Conservation (phyloP, 176 grass and related monocot species). For the Paspalum vaginatum region DNA sequence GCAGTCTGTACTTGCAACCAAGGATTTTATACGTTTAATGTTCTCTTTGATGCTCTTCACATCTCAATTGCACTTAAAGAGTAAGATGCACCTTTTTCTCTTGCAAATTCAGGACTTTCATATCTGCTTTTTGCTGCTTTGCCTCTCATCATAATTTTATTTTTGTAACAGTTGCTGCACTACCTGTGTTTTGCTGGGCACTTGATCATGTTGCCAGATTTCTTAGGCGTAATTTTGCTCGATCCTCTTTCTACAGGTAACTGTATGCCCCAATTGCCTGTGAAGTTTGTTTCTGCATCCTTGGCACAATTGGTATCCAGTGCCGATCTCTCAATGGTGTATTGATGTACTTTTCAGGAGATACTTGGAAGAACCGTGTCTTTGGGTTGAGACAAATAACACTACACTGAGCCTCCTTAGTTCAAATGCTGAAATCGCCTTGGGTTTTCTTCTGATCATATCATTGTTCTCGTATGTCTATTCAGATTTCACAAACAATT, state of each 20-base stretch:
- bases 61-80: slow-evolving; percentile 76
- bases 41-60: slow-evolving; percentile 77
- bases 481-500: slow-evolving; percentile 6
- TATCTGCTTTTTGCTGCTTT: not conserved
- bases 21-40: slow-evolving; percentile 91
- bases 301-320: not conserved
- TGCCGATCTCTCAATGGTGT: slow-evolving; percentile 5
- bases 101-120: slow-evolving; percentile 7
- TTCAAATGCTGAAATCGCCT: slow-evolving; percentile 76
- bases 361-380: slow-evolving; percentile 87
- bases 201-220: slow-evolving; percentile 91
- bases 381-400: slow-evolving; percentile 89
- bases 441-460: slow-evolving; percentile 94
- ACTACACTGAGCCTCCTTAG: slow-evolving; percentile 72
- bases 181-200: slow-evolving; percentile 95
- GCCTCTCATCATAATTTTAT: not conserved
- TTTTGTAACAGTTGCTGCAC: slow-evolving; percentile 72
- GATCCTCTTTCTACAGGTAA: slow-evolving; percentile 88
- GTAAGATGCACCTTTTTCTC: slow-evolving; percentile 45
- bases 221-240: slow-evolving; percentile 75
- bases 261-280: not conserved
- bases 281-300: not conserved
- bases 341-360: slow-evolving; percentile 51
- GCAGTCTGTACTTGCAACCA: slow-evolving; percentile 65
- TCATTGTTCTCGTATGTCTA: slow-evolving; percentile 84